Conservation (phyloP, 2,329 filamentous ascomycete genomes). For the Neonectria coccinea region DNA sequence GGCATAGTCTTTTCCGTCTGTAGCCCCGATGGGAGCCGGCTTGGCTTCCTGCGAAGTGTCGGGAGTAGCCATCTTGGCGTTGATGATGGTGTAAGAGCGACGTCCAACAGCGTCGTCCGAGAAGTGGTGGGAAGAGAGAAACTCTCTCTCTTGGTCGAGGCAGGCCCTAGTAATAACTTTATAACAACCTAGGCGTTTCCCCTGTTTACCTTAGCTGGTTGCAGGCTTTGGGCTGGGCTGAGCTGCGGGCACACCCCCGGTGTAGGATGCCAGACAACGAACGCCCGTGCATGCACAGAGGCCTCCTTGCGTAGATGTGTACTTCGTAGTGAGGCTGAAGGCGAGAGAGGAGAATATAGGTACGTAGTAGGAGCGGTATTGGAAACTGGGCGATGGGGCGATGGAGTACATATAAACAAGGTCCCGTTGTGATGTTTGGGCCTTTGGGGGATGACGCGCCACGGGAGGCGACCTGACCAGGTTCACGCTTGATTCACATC, state of each 20-base stretch:
- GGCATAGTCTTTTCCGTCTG: slow-evolving; percentile 14
- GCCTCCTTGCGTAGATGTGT: slow-evolving; percentile 18
- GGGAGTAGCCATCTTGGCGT: slow-evolving; percentile 35
- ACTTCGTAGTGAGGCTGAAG: background rate
- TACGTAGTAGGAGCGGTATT: slow-evolving; percentile 1
- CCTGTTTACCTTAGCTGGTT: background rate
- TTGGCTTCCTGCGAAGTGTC: slow-evolving; percentile 33
- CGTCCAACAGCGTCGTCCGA: background rate
- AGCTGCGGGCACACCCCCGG: slow-evolving; percentile 6
- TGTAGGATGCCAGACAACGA: background rate
- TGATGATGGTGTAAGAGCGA: slow-evolving; percentile 22
- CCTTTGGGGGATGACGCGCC: slow-evolving; percentile 14
- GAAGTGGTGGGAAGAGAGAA: slow-evolving; percentile 1
- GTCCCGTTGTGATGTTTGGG: background rate
- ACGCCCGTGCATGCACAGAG: slow-evolving; percentile 11
- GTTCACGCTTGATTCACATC: slow-evolving; percentile 3
- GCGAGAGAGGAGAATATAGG: no score
- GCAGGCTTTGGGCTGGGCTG: slow-evolving; percentile 6
- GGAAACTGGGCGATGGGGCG: slow-evolving; percentile 12
- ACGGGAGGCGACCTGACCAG: background rate
- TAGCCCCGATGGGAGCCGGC: slow-evolving; percentile 19
- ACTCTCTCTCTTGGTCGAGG: background rate
- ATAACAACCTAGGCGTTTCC: slow-evolving; percentile 8
- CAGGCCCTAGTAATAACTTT: slow-evolving; percentile 2
- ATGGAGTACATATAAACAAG: slow-evolving; percentile 11